Conservation (phyloP, 1,139 yeast genomes). For the Kodamaea fungicola region DNA sequence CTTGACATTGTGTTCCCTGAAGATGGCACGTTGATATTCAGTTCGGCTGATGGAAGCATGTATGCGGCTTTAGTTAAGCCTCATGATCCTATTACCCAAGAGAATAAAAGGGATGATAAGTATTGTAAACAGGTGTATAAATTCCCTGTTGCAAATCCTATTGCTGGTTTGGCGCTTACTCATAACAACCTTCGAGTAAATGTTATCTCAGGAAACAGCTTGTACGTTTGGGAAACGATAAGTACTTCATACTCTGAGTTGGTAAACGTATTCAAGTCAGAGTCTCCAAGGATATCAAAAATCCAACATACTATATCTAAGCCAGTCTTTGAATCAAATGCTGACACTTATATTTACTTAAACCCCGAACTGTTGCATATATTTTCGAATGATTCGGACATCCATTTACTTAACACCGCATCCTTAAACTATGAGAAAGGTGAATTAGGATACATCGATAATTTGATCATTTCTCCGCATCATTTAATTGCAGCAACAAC, state of each 20-base stretch:
- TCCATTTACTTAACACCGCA: constrained; percentile 12
- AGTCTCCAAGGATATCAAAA: constrained; percentile 14
- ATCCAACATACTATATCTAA: constrained; percentile 1
- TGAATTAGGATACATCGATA: constrained; percentile 2
- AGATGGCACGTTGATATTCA: constrained; percentile 31
- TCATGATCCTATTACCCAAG: constrained; percentile 18
- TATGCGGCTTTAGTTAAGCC: constrained; percentile 27
- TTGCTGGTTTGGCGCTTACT: constrained; percentile 12
- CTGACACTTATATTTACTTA: constrained; percentile 15
- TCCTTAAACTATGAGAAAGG: not conserved
- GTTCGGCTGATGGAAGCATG: constrained; percentile 28
- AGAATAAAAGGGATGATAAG: constrained; percentile 38
- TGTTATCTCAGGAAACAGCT: constrained; percentile 25
- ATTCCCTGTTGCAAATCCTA: constrained; percentile 4
- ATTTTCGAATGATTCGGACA: constrained; percentile 27
- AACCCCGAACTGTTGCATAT: constrained; percentile 17
- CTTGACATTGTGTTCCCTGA: constrained; percentile 20
- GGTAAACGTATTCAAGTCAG: constrained; percentile 25
- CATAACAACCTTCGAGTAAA: constrained; percentile 27
- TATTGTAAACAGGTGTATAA: constrained; percentile 29
- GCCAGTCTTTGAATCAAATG: constrained; percentile 13
- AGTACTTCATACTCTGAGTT: constrained; percentile 30
- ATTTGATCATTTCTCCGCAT: constrained; percentile 11
- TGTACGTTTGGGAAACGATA: constrained; percentile 35
- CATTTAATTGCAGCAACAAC: constrained; percentile 9